phyloP scores from a whole-genome alignment of 2,329 filamentous ascomycete species.

The Malbranchea zuffiana region DNA sequence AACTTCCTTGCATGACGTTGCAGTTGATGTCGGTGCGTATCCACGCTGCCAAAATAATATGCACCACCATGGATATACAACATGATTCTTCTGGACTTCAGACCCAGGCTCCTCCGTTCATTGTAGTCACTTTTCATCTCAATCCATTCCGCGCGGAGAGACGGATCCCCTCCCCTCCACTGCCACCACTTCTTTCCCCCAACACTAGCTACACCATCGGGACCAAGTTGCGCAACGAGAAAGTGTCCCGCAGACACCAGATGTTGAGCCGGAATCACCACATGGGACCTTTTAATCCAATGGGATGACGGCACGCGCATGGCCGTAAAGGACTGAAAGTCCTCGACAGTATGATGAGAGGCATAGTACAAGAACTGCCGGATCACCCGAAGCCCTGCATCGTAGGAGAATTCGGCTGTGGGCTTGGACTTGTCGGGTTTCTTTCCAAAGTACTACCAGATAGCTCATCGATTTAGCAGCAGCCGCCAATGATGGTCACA shows the following conservation, averaged over 20 bases:
- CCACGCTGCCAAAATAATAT: constrained; percentile 91
- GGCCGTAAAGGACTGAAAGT: constrained; percentile 78
- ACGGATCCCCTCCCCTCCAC: constrained; percentile 57
- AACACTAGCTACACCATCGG: constrained; percentile 59
- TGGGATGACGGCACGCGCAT: constrained; percentile 85
- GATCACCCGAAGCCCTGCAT: constrained; percentile 80
- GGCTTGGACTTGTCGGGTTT: constrained; percentile 66
- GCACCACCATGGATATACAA: constrained; percentile 89
- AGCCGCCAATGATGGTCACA: constrained; percentile 9
- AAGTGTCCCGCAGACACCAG: constrained; percentile 55
- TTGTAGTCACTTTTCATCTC: constrained; percentile 81
- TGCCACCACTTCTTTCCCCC: constrained; percentile 84
- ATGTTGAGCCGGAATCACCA: constrained; percentile 53
- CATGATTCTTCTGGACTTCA: constrained; percentile 64
- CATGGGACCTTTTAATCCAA: constrained; percentile 71
- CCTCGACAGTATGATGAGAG: constrained; percentile 82
- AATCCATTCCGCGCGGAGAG: constrained; percentile 81
- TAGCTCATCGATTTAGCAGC: constrained; percentile 6
- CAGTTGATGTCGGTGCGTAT: constrained; percentile 97
- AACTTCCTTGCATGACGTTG: constrained; percentile 91
- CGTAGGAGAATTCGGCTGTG: constrained; percentile 83
- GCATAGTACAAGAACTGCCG: constrained; percentile 76
- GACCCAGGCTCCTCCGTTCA: constrained; percentile 52
- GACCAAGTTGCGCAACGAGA: constrained; percentile 64
- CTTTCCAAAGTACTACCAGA: constrained; percentile 64